Conservation (phyloP, 495 filamentous ascomycete species). For the Alectoria sarmentosa region DNA sequence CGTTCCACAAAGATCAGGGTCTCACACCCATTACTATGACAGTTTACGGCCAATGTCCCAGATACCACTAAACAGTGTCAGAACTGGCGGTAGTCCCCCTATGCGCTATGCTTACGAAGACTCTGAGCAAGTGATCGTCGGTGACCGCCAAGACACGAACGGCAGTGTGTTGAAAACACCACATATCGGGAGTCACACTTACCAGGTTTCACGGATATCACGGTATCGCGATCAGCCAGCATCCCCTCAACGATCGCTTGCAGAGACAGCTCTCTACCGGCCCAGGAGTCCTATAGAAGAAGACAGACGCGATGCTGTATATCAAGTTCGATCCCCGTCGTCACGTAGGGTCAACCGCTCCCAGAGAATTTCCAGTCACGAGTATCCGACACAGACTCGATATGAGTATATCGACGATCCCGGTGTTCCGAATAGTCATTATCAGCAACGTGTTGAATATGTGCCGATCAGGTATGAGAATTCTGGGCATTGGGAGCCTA, state of each 20-base stretch:
- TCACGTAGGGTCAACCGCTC: conserved; percentile 13
- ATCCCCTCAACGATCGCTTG: conserved; percentile 22
- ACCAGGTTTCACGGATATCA: conserved; percentile 7
- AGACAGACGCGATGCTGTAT: conserved; percentile 14
- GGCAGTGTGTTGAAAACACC: conserved; percentile 11
- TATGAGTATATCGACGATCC: conserved; percentile 24
- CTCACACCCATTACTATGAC: conserved; percentile 2
- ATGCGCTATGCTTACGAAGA: conserved; percentile 15
- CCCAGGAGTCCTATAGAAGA: conserved; percentile 23
- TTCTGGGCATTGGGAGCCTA: conserved; percentile 9
- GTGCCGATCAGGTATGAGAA: conserved; percentile 20
- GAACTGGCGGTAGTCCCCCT: conserved; percentile 4
- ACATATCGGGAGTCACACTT: conserved; percentile 7
- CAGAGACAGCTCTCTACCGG: conserved; percentile 23
- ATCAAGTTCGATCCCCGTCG: conserved; percentile 20
- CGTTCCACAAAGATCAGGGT: not conserved
- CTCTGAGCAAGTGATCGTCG: conserved; percentile 6
- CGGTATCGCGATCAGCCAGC: conserved; percentile 16
- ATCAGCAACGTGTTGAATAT: conserved; percentile 23
- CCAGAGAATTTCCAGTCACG: conserved; percentile 18
- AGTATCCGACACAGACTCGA: conserved; percentile 16
- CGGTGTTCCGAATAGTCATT: conserved; percentile 13
- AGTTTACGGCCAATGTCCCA: not conserved
- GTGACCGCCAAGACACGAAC: conserved; percentile 13
- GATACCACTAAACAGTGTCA: conserved; percentile 5